phyloP scores from a whole-genome alignment of 2,329 filamentous ascomycete genomes.

The Ilyonectria robusta region DNA sequence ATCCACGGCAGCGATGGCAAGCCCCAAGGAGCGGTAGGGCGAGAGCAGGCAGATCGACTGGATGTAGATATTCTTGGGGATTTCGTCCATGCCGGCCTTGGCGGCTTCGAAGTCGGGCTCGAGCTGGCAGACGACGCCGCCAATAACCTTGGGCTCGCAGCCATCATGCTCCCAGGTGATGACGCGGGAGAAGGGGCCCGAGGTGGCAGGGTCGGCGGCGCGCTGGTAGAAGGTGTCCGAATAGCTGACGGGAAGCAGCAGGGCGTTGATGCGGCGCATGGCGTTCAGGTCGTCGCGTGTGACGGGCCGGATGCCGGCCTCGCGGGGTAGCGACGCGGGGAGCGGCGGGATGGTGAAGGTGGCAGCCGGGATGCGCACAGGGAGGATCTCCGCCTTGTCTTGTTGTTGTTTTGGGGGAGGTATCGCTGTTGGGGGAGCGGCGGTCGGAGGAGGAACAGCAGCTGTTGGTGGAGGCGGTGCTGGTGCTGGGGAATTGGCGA shows the following conservation, averaged over 20 bases:
- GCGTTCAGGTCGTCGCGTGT: constrained; percentile 67
- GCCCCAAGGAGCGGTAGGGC: constrained; percentile 73
- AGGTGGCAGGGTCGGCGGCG: constrained; percentile 64
- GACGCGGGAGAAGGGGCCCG: constrained; percentile 71
- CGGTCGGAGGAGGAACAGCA: constrained; percentile 10
- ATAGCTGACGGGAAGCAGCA: constrained; percentile 75
- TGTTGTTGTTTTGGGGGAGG: constrained; percentile 38
- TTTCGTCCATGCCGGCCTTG: constrained; percentile 17
- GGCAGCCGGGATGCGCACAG: constrained; percentile 13
- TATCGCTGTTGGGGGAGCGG: constrained; percentile 35
- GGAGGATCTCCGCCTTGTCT: constrained; percentile 42
- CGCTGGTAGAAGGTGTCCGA: constrained; percentile 74
- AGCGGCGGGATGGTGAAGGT: constrained; percentile 47
- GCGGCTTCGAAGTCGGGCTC: constrained; percentile 56
- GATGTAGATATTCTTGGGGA: constrained; percentile 70
- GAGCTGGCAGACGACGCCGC: constrained; percentile 74
- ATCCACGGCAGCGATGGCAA: constrained; percentile 71
- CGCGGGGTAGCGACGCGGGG: constrained; percentile 56
- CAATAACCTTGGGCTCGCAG: constrained; percentile 66
- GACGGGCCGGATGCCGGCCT: constrained; percentile 68
- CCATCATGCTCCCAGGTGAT: constrained; percentile 68
- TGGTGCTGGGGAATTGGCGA: constrained; percentile 37
- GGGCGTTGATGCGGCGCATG: constrained; percentile 74
- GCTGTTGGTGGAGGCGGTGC: constrained; percentile 35
- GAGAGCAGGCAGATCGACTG: constrained; percentile 75